Evolutionary conservation across 257 asterid species (phyloP).

Genomic region (Solanum pennellii): DNA sequence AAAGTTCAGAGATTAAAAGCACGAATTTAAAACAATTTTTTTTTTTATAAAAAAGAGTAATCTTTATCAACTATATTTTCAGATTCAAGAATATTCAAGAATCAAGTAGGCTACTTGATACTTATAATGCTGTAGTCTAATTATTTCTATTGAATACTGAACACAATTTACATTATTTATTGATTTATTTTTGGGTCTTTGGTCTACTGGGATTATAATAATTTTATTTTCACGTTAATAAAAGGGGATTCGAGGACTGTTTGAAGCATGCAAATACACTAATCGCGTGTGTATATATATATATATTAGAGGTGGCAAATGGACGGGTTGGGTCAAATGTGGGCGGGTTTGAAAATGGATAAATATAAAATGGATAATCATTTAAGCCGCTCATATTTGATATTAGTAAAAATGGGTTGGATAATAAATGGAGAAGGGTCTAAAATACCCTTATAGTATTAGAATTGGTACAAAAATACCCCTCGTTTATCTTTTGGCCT

Average conservation of each 20-base stretch:
- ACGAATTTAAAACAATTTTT: neutral
- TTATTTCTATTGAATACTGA: neutral
- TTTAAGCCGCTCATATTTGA: no score
- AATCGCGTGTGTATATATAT: no score
- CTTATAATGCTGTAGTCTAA: neutral
- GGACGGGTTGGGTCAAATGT: no score
- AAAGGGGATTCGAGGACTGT: neutral
- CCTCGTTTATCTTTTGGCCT: no score
- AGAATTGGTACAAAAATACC: no score
- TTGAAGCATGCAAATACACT: neutral
- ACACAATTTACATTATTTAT: neutral
- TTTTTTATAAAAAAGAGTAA: neutral
- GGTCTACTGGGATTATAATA: neutral
- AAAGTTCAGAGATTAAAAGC: neutral
- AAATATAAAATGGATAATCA: no score
- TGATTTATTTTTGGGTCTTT: neutral
- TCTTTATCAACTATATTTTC: neutral
- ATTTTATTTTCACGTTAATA: neutral
- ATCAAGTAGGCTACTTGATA: neutral
- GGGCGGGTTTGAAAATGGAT: no score
- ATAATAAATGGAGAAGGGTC: no score
- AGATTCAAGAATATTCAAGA: neutral
- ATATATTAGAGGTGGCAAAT: no score
- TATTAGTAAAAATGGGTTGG: no score
- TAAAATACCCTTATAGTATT: no score